Evolutionary conservation across 345 rosid species (phyloP), one percentile per base, ranked within the genome.

Genomic region (Gossypium longicalyx): DNA sequence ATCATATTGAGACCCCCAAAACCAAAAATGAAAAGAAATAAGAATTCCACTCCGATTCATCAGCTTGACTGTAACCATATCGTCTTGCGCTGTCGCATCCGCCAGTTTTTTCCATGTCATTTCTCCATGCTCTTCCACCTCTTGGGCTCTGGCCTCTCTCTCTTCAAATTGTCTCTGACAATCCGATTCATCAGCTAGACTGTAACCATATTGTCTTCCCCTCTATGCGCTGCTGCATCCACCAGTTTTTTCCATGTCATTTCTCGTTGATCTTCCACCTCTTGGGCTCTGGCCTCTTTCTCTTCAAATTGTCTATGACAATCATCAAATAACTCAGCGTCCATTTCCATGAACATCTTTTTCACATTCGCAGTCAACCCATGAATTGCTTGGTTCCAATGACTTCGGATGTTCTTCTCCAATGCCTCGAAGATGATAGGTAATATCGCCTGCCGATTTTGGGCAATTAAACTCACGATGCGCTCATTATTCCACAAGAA

Each of bases 401-500:
- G 98, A 69, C 78, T 58, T 72, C 74, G 84, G 20, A 86, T 84
- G 83, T 93, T 93, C 85, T 77, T 93, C 88, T 90, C 98, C 81
- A 93, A 77, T 15, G 97, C 87, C 52, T 86, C 82, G 25, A 87
- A 93, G 25, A 93, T 91, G 48, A 93, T 85, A 4, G 94, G 97
- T 64, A 93, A 77, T 59, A 91, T 81, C 44, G 84, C 89, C 15
- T 81, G 71, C 53, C 93, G 78, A 77, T 91, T 87, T 82, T 91
- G 96, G 17, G 92, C 96, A 0, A 90, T 89, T 72, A 93, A 76
- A 80, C 80, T 80, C 78, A 93, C 97, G 0, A 93, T 76, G 75
- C 90, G 97, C 86, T 93, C 98, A 54, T 87, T 93, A 77, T 93
- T 93, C 98, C 98, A 93, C 77, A 93, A 83, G 83, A 93, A 93